These are phyloP conservation scores for Candida sphagnicola DNA, from an alignment of 805 yeast species.

Conservation along the genomic window DNA sequence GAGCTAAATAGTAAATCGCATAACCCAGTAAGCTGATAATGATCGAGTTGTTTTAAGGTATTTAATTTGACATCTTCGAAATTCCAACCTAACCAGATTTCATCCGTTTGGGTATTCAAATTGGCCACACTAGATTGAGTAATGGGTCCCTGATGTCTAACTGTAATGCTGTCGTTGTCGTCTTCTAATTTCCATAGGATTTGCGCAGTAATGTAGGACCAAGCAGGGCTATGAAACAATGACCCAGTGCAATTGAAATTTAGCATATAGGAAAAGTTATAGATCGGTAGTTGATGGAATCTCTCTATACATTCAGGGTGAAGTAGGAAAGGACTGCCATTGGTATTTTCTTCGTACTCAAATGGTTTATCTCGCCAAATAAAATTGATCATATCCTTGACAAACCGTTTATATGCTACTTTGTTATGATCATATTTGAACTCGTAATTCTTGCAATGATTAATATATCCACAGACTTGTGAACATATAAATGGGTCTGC, in stretches of 20 bases:
- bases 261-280: slow-evolving; percentile 21
- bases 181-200: slow-evolving; percentile 48
- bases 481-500: slow-evolving; percentile 44
- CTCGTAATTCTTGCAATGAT: slow-evolving; percentile 34
- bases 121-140: slow-evolving; percentile 38
- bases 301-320: slow-evolving; percentile 28
- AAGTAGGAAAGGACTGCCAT: slow-evolving; percentile 34
- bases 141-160: slow-evolving; percentile 51
- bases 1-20: slow-evolving; percentile 50
- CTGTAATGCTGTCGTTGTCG: slow-evolving; percentile 19
- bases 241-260: slow-evolving; percentile 23
- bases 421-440: slow-evolving; percentile 21
- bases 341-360: slow-evolving; percentile 21
- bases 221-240: slow-evolving; percentile 50
- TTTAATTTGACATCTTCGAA: slow-evolving; percentile 45
- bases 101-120: slow-evolving; percentile 23
- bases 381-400: slow-evolving; percentile 53
- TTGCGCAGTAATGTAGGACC: slow-evolving; percentile 40
- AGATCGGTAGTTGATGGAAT: slow-evolving; percentile 25
- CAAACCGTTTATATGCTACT: slow-evolving; percentile 43
- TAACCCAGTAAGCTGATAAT: slow-evolving; percentile 45
- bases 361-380: slow-evolving; percentile 56
- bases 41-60: slow-evolving; percentile 40
- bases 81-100: slow-evolving; percentile 33
- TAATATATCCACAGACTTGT: slow-evolving; percentile 43